Evolutionary conservation across 2,329 filamentous ascomycete genomes (phyloP).

Genomic region (Daldinia sp.): DNA sequence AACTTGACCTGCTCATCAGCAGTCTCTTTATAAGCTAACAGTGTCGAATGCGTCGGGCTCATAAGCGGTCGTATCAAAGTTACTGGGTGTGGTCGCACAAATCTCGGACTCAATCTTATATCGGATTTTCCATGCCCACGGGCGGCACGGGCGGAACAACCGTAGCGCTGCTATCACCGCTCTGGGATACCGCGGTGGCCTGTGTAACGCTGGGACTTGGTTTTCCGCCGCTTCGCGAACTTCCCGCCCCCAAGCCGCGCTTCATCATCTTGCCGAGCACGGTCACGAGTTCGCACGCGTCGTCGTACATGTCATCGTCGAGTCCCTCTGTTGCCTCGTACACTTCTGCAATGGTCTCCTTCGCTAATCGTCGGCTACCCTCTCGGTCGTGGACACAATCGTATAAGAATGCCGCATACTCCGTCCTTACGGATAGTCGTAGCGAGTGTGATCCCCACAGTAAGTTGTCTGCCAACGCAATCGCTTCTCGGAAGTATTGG

Average conservation of each 20-base stretch:
- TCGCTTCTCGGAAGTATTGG: conserved; percentile 80
- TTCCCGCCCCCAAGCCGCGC: conserved; percentile 61
- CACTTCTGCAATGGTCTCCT: conserved; percentile 85
- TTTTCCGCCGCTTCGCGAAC: conserved; percentile 14
- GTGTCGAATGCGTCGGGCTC: background rate
- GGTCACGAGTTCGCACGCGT: conserved; percentile 87
- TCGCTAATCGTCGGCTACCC: conserved; percentile 77
- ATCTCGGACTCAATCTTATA: conserved; percentile 29
- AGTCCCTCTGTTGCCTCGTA: conserved; percentile 92
- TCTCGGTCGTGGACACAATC: conserved; percentile 88
- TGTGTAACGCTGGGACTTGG: conserved; percentile 24
- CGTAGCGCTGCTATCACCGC: conserved; percentile 25
- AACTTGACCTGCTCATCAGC: background rate
- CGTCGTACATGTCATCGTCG: conserved; percentile 94
- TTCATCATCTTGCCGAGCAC: conserved; percentile 90
- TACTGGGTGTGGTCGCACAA: background rate
- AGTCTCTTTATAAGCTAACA: background rate
- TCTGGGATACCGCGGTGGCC: conserved; percentile 11
- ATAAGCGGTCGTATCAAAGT: background rate
- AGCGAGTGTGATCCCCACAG: conserved; percentile 91
- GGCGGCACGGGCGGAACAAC: conserved; percentile 28
- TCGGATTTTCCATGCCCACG: conserved; percentile 42
- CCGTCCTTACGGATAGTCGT: conserved; percentile 86
- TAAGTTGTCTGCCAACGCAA: conserved; percentile 74
- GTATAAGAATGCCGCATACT: conserved; percentile 92